Conservation (phyloP, 2,329 filamentous ascomycete genomes). For the Stachybotrys chlorohalonatus region DNA sequence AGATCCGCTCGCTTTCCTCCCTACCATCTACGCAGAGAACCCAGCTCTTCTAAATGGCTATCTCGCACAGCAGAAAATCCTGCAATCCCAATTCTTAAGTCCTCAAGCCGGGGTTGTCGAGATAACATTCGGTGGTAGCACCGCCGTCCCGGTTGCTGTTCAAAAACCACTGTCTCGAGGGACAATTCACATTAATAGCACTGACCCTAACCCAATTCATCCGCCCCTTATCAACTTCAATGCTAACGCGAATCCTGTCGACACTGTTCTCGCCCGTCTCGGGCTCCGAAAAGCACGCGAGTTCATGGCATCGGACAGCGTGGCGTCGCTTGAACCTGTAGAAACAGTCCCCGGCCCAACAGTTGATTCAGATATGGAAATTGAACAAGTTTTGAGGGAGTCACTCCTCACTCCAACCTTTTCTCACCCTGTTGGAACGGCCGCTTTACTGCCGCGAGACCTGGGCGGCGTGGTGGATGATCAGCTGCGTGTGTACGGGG, state of each 20-base stretch:
- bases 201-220: constrained; percentile 8
- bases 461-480: constrained; percentile 40
- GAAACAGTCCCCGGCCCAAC: constrained; percentile 11
- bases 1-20: constrained; percentile 8
- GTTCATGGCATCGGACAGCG: constrained; percentile 10
- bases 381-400: constrained; percentile 8
- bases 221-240: constrained; percentile 12
- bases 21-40: constrained; percentile 8
- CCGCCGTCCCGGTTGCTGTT: constrained; percentile 6
- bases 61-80: constrained; percentile 3
- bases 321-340: constrained; percentile 6
- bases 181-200: constrained; percentile 11
- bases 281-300: constrained; percentile 8
- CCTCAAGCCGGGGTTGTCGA: constrained; percentile 9
- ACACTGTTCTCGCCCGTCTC: constrained; percentile 5
- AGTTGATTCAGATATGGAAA: constrained; percentile 11
- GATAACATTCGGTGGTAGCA: constrained; percentile 8
- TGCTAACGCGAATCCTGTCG: constrained; percentile 10
- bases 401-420: constrained; percentile 9
- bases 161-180: constrained; percentile 13
- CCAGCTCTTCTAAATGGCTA: constrained; percentile 7
- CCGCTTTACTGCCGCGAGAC: constrained; percentile 39
- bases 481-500: constrained; percentile 33
- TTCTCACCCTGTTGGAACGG: constrained; percentile 35
- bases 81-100: constrained; percentile 8